Evolutionary conservation across 306 rosid genomes (phyloP).

Genomic region (Acacia confusa): DNA sequence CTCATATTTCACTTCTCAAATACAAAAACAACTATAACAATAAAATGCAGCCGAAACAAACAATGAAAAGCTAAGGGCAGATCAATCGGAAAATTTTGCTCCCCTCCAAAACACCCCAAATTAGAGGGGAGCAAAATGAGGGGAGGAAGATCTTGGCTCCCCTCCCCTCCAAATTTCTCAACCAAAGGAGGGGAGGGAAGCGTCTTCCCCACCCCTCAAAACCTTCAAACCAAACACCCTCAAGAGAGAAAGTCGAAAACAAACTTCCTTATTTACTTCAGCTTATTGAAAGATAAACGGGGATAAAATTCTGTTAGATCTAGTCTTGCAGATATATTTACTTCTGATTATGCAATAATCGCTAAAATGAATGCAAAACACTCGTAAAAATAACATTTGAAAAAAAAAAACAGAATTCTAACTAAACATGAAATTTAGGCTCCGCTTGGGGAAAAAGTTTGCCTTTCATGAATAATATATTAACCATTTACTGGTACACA

Average conservation of each 20-base stretch:
- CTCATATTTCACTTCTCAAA: not conserved
- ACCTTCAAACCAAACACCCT: too few relatives aligned
- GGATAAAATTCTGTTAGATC: not conserved
- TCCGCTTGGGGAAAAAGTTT: conserved; percentile 19
- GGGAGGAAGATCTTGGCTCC: too few relatives aligned
- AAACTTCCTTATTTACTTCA: not conserved
- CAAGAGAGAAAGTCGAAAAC: not conserved
- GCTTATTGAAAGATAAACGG: not conserved
- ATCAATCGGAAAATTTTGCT: not conserved
- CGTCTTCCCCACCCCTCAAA: too few relatives aligned
- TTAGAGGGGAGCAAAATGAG: too few relatives aligned
- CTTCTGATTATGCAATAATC: not conserved
- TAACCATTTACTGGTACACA: conserved; percentile 26
- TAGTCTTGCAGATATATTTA: not conserved
- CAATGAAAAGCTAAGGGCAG: not conserved
- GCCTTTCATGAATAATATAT: conserved; percentile 20
- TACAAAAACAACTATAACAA: not conserved
- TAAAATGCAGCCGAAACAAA: not conserved
- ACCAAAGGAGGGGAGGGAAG: too few relatives aligned
- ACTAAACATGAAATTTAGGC: conserved; percentile 9
- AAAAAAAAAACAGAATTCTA: not conserved
- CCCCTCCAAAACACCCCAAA: too few relatives aligned
- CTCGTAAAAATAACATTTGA: not conserved
- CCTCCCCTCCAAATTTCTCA: too few relatives aligned
- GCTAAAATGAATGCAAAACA: not conserved